Base-by-base conservation (phyloP, 441 rosid genomes). In the Pelargonium citronellum region DNA sequence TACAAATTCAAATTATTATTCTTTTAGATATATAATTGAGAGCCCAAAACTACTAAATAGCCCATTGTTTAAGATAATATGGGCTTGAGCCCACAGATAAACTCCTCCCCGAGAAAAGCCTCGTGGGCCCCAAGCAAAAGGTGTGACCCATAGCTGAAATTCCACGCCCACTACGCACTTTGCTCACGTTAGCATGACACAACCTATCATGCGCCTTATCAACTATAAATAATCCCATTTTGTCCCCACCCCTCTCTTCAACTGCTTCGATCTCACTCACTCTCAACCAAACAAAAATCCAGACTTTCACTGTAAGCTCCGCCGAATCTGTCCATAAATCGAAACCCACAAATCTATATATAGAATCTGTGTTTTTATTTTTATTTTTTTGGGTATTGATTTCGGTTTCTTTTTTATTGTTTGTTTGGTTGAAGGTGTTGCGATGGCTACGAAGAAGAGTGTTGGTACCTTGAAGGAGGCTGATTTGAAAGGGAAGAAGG, bases 401-500 rank as follows among this genome's bases (percentile, higher is more conserved):
- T 11, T 49, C n/a, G 1, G 55, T 1, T 49, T 27, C 2, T 0
- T 49, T 49, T 49, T 49, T 49, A 17, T 49, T 49, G 30, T 27
- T 27, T 27, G 3, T 27, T 27, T 27, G 30, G 30, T 27, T 13
- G 55, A 49, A 49, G 55, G 55, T 49, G 12, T 12, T 49, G 15
- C n/a, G 55, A 49, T 49, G 55, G 55, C 55, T 13, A 49, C 55
- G 5, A 49, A 49, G 55, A 49, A 12, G 55, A 49, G 55, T 49
- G 55, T 49, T 49, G 55, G 55, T 11, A 49, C 55, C 16, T 4
- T 49, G 55, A 49, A 34, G 39, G 39, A 34, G 39, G 39, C 39
- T 34, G 39, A 34, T 4, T 34, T 34, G 39, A 34, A 34, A 12
- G 78, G 78, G 67, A 75, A 75, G 78, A 70, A 58, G 62, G 78